phyloP scores from a whole-genome alignment of 176 grass and related monocot genomes.

The Oryza australiensis region DNA sequence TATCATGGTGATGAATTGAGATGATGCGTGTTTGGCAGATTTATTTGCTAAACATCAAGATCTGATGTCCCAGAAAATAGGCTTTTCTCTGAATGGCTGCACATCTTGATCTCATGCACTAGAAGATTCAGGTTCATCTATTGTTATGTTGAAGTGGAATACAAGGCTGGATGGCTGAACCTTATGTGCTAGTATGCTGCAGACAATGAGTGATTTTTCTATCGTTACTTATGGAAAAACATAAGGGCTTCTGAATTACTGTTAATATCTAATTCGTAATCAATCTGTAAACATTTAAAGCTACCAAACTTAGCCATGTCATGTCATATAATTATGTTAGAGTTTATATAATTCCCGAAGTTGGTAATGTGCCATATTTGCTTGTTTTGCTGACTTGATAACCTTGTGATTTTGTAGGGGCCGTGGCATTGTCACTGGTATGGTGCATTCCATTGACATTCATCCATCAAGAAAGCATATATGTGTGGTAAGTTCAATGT shows the following conservation, averaged over 20 bases:
- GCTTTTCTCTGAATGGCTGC: not conserved
- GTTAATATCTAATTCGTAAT: not conserved
- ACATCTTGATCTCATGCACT: not conserved
- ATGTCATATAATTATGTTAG: not conserved
- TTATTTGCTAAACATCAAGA: not conserved
- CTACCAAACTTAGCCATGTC: not conserved
- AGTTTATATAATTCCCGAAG: not conserved
- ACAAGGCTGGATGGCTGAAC: not conserved
- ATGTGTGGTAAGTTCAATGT: conserved; percentile 60
- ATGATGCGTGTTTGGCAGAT: not conserved
- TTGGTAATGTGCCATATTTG: not conserved
- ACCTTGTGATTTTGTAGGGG: conserved; percentile 52
- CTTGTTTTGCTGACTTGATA: conserved; percentile 6
- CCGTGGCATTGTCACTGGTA: conserved; percentile 46
- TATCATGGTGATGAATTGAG: not conserved
- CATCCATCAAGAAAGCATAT: conserved; percentile 94
- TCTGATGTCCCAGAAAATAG: not conserved
- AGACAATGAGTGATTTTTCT: not conserved
- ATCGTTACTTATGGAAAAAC: not conserved
- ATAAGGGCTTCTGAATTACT: not conserved
- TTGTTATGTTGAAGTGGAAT: not conserved
- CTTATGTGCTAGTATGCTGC: not conserved
- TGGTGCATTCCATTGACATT: conserved; percentile 91
- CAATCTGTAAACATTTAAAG: not conserved
- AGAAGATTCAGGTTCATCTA: not conserved